A percentile compares a stretch with the other conserved stretches of the same genome.
Evolutionary conservation across 2,329 filamentous ascomycete genomes (phyloP).

Genomic region (Camptophora hylomeconis): DNA sequence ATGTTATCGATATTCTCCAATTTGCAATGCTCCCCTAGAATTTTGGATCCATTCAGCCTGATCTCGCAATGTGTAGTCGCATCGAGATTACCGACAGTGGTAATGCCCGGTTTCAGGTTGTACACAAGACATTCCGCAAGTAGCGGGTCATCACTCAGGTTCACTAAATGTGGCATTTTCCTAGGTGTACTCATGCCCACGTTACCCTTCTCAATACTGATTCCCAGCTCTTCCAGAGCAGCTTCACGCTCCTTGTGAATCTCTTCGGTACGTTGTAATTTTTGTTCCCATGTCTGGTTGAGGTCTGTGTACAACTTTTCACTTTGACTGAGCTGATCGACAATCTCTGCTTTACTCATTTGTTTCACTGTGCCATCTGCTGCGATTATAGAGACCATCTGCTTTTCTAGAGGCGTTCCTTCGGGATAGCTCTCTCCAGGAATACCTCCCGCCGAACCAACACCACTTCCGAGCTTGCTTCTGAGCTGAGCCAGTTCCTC

Average conservation of each 20-base stretch:
- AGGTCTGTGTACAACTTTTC: slow-evolving; percentile 93
- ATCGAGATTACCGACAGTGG: slow-evolving; percentile 88
- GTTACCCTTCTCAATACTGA: slow-evolving; percentile 98
- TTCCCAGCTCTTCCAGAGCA: slow-evolving; percentile 88
- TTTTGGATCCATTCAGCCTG: slow-evolving; percentile 82
- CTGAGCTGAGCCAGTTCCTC: slow-evolving; percentile 80
- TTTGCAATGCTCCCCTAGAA: slow-evolving; percentile 79
- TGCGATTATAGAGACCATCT: slow-evolving; percentile 88
- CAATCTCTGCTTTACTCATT: slow-evolving; percentile 95
- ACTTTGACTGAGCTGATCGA: slow-evolving; percentile 87
- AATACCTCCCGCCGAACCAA: slow-evolving; percentile 28
- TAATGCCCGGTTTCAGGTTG: slow-evolving; percentile 90
- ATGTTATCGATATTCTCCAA: slow-evolving; percentile 90
- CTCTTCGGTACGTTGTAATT: slow-evolving; percentile 83
- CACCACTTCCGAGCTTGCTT: slow-evolving; percentile 62
- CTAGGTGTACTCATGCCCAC: slow-evolving; percentile 91
- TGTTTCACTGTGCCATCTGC: slow-evolving; percentile 80
- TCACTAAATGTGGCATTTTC: slow-evolving; percentile 98
- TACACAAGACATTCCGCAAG: slow-evolving; percentile 94
- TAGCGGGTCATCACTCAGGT: slow-evolving; percentile 86
- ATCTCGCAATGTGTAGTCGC: slow-evolving; percentile 76
- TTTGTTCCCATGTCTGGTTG: slow-evolving; percentile 98
- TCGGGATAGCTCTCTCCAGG: slow-evolving; percentile 79
- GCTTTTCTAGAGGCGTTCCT: slow-evolving; percentile 83
- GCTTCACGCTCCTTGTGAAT: slow-evolving; percentile 96